A percentile compares a stretch with the other conserved stretches of the same genome.
Conservation (phyloP, 2,329 filamentous ascomycete genomes). For the Phialocephala sp. region DNA sequence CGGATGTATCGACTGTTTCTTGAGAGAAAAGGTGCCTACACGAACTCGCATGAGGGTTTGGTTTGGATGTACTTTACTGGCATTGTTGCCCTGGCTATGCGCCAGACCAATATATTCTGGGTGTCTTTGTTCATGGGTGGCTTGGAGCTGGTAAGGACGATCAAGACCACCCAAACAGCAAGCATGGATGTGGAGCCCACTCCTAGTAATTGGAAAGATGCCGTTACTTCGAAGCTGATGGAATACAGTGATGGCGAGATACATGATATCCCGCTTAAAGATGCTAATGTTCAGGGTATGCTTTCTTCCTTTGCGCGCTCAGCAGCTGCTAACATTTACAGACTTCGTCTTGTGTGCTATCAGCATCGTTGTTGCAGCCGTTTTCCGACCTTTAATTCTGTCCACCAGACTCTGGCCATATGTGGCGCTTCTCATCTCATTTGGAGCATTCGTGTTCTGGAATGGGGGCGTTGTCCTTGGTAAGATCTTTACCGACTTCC, state of each 20-base stretch:
- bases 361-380: conserved; percentile 66
- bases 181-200: conserved; percentile 10
- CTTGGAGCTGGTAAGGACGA: conserved; percentile 57
- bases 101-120: conserved; percentile 99
- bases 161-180: conserved; percentile 49
- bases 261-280: conserved; percentile 58
- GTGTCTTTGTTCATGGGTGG: conserved; percentile 78
- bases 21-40: conserved; percentile 37
- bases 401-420: conserved; percentile 61
- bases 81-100: conserved; percentile 71
- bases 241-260: conserved; percentile 54
- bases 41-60: conserved; percentile 25
- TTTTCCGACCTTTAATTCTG: conserved; percentile 54
- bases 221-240: conserved; percentile 19
- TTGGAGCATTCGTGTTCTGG: conserved; percentile 78
- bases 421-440: conserved; percentile 67
- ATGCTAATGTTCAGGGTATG: conserved; percentile 58
- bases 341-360: conserved; percentile 63
- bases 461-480: conserved; percentile 93
- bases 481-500: conserved; percentile 46
- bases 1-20: conserved; percentile 67
- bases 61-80: conserved; percentile 59
- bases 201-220: conserved; percentile 24
- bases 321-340: conserved; percentile 38
- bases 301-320: neutral